Percentiles rank a stretch among this genome's conserved stretches.
Conservation (phyloP, 352 stramenopile genomes). For the Nothophytophthora sp. region DNA sequence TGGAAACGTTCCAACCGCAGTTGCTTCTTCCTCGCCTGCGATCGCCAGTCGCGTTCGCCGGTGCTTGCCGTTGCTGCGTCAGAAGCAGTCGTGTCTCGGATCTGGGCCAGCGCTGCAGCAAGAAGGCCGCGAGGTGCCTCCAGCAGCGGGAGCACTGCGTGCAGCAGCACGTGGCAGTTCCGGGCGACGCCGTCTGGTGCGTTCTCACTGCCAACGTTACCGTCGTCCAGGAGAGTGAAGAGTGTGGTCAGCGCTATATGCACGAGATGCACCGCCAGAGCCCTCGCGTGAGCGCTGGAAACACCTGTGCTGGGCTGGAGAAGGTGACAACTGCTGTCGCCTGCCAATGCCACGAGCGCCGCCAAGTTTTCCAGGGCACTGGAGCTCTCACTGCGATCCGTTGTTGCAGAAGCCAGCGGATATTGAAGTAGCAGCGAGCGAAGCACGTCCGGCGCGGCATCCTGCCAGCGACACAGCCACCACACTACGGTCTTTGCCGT, state of each 20-base stretch:
- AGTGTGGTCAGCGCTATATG: constrained; percentile 22
- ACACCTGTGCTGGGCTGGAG: constrained; percentile 5
- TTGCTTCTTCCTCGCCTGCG: constrained; percentile 2
- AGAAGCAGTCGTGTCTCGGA: constrained; percentile 14
- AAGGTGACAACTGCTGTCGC: constrained; percentile 25
- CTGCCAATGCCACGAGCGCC: constrained; percentile 26
- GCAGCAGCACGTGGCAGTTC: constrained; percentile 55
- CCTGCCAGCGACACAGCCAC: constrained; percentile 74
- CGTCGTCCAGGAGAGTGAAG: constrained; percentile 15
- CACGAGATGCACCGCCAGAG: constrained; percentile 26
- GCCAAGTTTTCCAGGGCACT: constrained; percentile 17
- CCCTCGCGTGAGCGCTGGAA: constrained; percentile 9
- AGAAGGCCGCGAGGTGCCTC: constrained; percentile 20
- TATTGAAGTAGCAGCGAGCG: constrained; percentile 14
- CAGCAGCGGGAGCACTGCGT: constrained; percentile 41
- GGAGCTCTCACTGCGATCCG: constrained; percentile 1
- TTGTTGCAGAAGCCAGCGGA: background rate
- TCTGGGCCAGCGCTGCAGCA: constrained; percentile 7
- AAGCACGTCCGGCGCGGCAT: constrained; percentile 46
- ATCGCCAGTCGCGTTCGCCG: no score
- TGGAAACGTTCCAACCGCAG: constrained; percentile 14
- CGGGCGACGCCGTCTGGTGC: constrained; percentile 21
- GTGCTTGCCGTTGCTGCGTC: background rate
- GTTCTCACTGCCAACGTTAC: constrained; percentile 12
- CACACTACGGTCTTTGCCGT: constrained; percentile 60